Percentiles rank a stretch among this genome's conserved stretches.
These are phyloP conservation scores for Selaginella tamariscina DNA, from an alignment of 75 land plant species.

Conservation along the genomic window DNA sequence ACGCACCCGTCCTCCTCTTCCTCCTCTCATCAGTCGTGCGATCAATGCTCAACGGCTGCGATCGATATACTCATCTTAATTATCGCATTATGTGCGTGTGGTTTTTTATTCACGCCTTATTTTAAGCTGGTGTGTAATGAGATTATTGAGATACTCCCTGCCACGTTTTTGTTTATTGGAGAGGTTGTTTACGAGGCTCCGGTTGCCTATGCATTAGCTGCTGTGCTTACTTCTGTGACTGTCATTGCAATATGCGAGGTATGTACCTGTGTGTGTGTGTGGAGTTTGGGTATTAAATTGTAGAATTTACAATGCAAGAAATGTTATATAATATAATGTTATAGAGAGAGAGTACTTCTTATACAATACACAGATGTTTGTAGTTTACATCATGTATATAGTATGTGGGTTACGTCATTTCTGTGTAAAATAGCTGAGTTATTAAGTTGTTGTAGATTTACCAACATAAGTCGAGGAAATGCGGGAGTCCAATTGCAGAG, in stretches of 20 bases:
- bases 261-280: too few relatives aligned
- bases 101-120: constrained; percentile 46
- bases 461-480: constrained; percentile 38
- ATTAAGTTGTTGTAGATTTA: too few relatives aligned
- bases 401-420: too few relatives aligned
- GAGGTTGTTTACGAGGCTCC: constrained; percentile 40
- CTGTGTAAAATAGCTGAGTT: too few relatives aligned
- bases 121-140: constrained; percentile 36
- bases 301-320: too few relatives aligned
- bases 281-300: too few relatives aligned
- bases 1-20: background rate
- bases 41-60: constrained; percentile 28
- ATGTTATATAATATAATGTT: too few relatives aligned
- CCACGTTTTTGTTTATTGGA: constrained; percentile 27
- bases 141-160: constrained; percentile 33
- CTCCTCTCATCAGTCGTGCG: background rate
- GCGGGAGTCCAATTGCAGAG: constrained; percentile 62
- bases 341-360: too few relatives aligned
- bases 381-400: too few relatives aligned
- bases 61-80: constrained; percentile 47
- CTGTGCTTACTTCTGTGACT: constrained; percentile 27
- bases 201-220: constrained; percentile 36
- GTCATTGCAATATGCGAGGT: constrained; percentile 36
- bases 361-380: too few relatives aligned
- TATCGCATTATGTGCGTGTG: constrained; percentile 44